phyloP scores from a whole-genome alignment of 169 alveolate species.

The Plasmodium malariae region DNA sequence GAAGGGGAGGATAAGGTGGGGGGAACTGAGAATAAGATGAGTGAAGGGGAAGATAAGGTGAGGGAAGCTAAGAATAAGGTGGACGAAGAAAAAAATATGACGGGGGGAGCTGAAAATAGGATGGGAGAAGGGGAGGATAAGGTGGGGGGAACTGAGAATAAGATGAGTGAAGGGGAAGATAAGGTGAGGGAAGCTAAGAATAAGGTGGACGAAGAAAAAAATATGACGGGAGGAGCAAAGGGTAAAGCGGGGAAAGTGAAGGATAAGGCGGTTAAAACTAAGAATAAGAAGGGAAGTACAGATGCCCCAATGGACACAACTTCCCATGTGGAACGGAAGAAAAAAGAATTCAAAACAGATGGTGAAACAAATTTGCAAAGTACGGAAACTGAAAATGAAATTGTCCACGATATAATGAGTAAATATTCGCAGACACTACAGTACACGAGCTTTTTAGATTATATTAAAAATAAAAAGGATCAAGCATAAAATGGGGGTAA shows the following conservation, averaged over 20 bases:
- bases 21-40: not conserved
- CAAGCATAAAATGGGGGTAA: not conserved
- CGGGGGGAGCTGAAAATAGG: too few relatives aligned
- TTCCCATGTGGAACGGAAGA: not conserved
- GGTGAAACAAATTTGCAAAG: not conserved
- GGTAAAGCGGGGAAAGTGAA: not conserved
- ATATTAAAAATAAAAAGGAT: slow-evolving; percentile 22
- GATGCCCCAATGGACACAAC: too few relatives aligned
- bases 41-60: not conserved
- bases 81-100: slow-evolving; percentile 8
- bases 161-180: too few relatives aligned
- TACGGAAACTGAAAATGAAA: slow-evolving; percentile 8
- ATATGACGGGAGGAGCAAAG: not conserved
- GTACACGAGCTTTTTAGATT: slow-evolving; percentile 39
- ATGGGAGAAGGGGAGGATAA: too few relatives aligned
- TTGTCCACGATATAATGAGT: slow-evolving; percentile 34
- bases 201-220: not conserved
- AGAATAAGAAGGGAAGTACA: not conserved
- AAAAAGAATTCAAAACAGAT: not conserved
- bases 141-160: too few relatives aligned
- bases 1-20: not conserved
- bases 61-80: not conserved
- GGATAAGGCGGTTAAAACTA: not conserved
- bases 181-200: not conserved
- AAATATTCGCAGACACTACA: slow-evolving; percentile 41